Evolutionary conservation across 208 protist species (phyloP).

Genomic region (Borovskyia barvae): DNA sequence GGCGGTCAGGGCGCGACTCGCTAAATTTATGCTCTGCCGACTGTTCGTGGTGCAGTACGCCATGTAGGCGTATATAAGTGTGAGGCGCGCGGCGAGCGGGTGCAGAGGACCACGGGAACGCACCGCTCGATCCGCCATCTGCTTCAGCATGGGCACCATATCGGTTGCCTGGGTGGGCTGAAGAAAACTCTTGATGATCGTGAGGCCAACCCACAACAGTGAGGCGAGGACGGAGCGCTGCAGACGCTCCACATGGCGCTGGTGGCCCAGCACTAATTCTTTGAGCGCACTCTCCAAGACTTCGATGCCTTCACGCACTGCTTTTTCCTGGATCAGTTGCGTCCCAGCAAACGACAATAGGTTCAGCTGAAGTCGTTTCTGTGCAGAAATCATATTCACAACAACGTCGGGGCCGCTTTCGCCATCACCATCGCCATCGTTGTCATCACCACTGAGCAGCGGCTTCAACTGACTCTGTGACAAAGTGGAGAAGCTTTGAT

Average conservation of each 20-base stretch:
- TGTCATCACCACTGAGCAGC: too few relatives aligned
- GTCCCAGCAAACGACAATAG: conserved; percentile 36
- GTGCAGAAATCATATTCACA: conserved; percentile 9
- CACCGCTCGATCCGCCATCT: conserved; percentile 33
- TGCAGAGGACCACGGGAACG: conserved; percentile 43
- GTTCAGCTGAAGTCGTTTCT: conserved; percentile 53
- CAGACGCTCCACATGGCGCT: conserved; percentile 31
- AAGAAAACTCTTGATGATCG: conserved; percentile 27
- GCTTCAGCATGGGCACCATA: conserved; percentile 29
- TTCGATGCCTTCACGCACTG: conserved; percentile 27
- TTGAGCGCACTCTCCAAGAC: conserved; percentile 40
- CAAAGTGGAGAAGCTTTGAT: conserved; percentile 37
- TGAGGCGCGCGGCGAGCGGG: conserved; percentile 31
- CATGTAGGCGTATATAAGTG: conserved; percentile 36
- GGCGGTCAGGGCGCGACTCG: conserved; percentile 26
- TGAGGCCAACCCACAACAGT: conserved; percentile 40
- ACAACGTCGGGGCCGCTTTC: background rate
- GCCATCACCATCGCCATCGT: background rate
- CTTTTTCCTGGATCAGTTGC: conserved; percentile 33
- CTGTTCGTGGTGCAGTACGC: conserved; percentile 13
- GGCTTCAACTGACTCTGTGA: conserved; percentile 14
- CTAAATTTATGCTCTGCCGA: conserved; percentile 32
- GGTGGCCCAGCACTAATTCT: conserved; percentile 48
- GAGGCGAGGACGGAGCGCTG: conserved; percentile 37
- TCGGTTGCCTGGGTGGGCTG: conserved; percentile 29